Conservation (phyloP, 2,329 filamentous ascomycete genomes). For the Colletotrichum chrysophilum region DNA sequence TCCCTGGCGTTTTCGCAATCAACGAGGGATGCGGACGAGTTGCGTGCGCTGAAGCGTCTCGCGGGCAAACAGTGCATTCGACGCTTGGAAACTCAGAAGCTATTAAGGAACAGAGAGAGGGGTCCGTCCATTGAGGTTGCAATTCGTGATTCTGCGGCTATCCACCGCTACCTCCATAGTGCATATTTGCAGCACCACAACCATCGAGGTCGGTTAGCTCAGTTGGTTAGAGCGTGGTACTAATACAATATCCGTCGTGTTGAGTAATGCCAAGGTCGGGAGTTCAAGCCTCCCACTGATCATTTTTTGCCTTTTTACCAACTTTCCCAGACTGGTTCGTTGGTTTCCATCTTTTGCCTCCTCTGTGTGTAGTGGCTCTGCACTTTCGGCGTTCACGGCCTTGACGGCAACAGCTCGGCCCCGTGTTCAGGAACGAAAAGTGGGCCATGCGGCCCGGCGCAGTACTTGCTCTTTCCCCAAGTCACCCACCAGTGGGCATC, state of each 20-base stretch:
- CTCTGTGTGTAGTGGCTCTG: background rate
- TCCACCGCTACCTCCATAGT: accelerated
- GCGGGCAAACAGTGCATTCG: too few relatives aligned
- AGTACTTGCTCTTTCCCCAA: background rate
- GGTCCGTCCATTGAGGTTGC: too few relatives aligned
- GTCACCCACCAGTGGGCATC: background rate
- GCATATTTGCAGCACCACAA: accelerated
- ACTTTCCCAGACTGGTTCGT: background rate
- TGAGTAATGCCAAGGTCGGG: constrained; percentile 18
- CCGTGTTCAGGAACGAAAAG: background rate
- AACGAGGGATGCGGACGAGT: background rate
- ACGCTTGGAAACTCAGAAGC: background rate
- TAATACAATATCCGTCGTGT: constrained; percentile 7
- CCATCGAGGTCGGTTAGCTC: constrained; percentile 16
- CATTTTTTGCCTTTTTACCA: background rate
- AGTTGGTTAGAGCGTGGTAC: constrained; percentile 23
- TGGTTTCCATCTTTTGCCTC: accelerated
- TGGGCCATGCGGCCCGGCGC: background rate
- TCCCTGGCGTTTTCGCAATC: background rate
- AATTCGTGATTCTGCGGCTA: too few relatives aligned
- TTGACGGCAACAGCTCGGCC: background rate
- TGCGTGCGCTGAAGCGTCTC: background rate
- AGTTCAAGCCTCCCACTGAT: constrained; percentile 23
- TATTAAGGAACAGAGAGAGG: background rate
- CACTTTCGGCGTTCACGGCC: background rate